Base-by-base conservation (phyloP, 345 rosid species). In the Dipteronia sinensis region DNA sequence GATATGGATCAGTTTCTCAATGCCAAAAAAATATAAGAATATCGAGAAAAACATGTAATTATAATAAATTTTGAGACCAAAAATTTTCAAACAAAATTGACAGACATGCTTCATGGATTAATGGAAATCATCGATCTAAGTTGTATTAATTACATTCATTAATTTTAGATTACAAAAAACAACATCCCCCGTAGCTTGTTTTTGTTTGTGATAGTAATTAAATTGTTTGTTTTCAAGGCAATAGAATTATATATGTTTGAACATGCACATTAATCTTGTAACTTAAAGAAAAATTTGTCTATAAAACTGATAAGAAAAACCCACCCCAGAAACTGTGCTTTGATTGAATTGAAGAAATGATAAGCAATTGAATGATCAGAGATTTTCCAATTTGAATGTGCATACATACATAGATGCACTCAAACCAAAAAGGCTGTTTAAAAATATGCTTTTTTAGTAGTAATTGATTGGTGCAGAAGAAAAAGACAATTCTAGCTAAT, bases 81-180 rank as follows among this genome's bases (percentile, higher is more conserved):
- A 53, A 78, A 8, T 70, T 87, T 87, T 74, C 75, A 80, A 79
- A 77, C 17, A 46, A 77, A 81, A 69, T 81, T 85, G 89, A 86
- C 94, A 89, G 90, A 86, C 89, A 87, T 87, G 76, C 89, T 78
- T 75, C 90, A 68, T 79, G 67, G 87, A 82, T 84, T 86, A 77
- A 74, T 79, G 86, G 69, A 42, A 77, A 83, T 40, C 27, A 49
- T 70, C 49, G 53, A 78, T 77, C 31, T 77, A 81, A 71, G 76
- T 67, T 63, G 69, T 19, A 74, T 82, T 80, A 82, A 82, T 82
- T 74, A 78, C 46, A 73, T 76, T 82, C 85, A 84, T 83, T 81
- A 59, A 80, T 80, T 68, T 59, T 62, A 79, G 77, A 81, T 73
- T 59, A 73, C 79, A 71, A 78, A 71, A 78, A 85, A 65, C 22